phyloP scores from a whole-genome alignment of 1,284 basidiomycete genomes.

The Austropuccinia psidii region DNA sequence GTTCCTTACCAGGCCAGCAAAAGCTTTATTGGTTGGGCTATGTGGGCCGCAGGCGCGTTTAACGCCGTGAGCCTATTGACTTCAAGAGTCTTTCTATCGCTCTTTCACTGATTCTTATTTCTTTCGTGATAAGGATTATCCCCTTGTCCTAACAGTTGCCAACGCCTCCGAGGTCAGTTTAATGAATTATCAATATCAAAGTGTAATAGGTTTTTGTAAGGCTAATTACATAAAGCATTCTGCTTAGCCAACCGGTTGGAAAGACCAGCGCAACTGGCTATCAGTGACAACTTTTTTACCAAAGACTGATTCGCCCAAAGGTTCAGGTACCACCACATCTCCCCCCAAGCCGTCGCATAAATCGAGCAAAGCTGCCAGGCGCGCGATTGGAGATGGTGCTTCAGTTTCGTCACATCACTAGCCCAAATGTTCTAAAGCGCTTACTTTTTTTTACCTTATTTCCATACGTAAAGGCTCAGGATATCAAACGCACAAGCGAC shows the following conservation, averaged over 20 bases:
- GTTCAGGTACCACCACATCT: too few relatives aligned
- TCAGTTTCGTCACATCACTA: too few relatives aligned
- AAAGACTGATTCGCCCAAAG: background rate
- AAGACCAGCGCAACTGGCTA: background rate
- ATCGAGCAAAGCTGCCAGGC: too few relatives aligned
- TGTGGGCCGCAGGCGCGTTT: constrained; percentile 24
- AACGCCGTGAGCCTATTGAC: background rate
- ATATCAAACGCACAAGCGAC: too few relatives aligned
- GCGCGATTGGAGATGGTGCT: too few relatives aligned
- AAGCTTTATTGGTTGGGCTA: background rate
- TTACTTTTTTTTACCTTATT: too few relatives aligned
- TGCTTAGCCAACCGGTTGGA: background rate
- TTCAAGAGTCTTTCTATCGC: too few relatives aligned
- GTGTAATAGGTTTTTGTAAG: background rate
- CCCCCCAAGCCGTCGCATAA: too few relatives aligned
- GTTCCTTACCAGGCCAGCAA: constrained; percentile 9
- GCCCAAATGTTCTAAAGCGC: too few relatives aligned
- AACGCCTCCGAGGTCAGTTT: background rate
- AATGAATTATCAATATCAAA: background rate
- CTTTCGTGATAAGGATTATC: background rate
- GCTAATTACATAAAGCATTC: background rate
- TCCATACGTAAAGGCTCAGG: too few relatives aligned
- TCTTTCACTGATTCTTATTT: background rate
- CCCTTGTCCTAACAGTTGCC: background rate
- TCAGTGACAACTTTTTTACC: background rate